Percentiles rank a stretch among this genome's conserved stretches.
These are phyloP conservation scores for Triticum urartu DNA, from an alignment of 176 grass and related monocot species.

Conservation along the genomic window DNA sequence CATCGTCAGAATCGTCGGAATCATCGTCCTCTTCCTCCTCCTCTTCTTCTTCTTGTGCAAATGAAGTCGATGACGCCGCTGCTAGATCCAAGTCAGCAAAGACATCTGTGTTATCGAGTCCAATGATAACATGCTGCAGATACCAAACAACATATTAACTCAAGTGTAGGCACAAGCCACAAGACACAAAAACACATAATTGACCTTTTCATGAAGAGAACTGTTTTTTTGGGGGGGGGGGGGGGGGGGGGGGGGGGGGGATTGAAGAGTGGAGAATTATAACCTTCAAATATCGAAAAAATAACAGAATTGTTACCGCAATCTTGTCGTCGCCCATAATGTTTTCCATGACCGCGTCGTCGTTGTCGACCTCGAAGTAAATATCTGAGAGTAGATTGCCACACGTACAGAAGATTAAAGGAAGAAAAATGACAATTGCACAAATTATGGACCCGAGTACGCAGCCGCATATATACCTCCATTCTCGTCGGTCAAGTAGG, in stretches of 20 bases:
- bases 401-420: constrained; percentile 25
- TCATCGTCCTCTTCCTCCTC: constrained; percentile 33
- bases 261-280: background rate
- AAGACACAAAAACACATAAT: background rate
- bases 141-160: background rate
- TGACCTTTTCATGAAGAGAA: background rate
- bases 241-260: too few relatives aligned
- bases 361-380: constrained; percentile 86
- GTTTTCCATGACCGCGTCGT: constrained; percentile 62
- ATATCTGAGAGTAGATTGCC: constrained; percentile 71
- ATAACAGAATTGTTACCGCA: constrained; percentile 55
- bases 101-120: constrained; percentile 78
- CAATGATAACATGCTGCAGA: constrained; percentile 83
- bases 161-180: background rate
- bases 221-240: too few relatives aligned
- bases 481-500: constrained; percentile 88
- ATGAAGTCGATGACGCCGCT: constrained; percentile 30
- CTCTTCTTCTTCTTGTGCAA: constrained; percentile 46
- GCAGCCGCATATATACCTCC: constrained; percentile 61
- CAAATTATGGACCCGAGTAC: background rate
- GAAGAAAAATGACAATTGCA: constrained; percentile 22
- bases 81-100: constrained; percentile 62
- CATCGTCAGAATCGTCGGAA: constrained; percentile 56
- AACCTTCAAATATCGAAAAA: background rate
- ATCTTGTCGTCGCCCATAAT: constrained; percentile 70